Base-by-base conservation (phyloP, 768 basidiomycete species). In the Tylopilus sp. region DNA sequence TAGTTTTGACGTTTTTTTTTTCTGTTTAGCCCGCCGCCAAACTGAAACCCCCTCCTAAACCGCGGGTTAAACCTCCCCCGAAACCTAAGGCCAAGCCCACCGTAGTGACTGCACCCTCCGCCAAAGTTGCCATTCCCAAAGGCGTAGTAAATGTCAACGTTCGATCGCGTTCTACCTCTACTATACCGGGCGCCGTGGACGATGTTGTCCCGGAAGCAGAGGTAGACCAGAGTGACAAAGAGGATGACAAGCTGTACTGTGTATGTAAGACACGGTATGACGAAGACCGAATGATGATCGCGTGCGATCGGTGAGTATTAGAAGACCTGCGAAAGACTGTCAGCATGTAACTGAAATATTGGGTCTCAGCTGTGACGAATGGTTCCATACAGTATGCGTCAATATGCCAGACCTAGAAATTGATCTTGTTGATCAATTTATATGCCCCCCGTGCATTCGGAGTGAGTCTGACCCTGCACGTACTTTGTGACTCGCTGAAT, bases 311-410 rank as follows among this genome's bases (percentile, higher is more conserved):
- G 91, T 91, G 58, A 48, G 87, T 68, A 35, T 40, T 31, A 26
- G 6, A 43, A 23, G 28, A 35, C 44, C 47, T 35, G 41, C 35
- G 49, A 31, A 41, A 18, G n/a, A 17, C 7, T 4, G 35, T 21
- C 40, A 0, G 23, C 31, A 26, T 42, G 20, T 52, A 17, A 18
- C 43, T 48, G 6, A 49, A 44, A 6, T 12, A 21, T 31, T 20
- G 44, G 17, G 18, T 39, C n/a, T 17, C 50, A 93, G 92, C 25
- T 95, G 93, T 68, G 93, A 95, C 61, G 89, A 94, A 55, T 97
- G 93, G 93, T 95, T 91, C 66, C 93, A 97, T 65, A 87, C 88
- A 0, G 77, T 82, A 43, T 97, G 93, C 59, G 84, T 95, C 23
- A 73, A 80, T 38, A 87, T 95, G 78, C 80, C 82, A 22, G 91